These are phyloP conservation scores for Rostrohypoxylon terebratum DNA, from an alignment of 495 filamentous ascomycete genomes.

Conservation along the genomic window DNA sequence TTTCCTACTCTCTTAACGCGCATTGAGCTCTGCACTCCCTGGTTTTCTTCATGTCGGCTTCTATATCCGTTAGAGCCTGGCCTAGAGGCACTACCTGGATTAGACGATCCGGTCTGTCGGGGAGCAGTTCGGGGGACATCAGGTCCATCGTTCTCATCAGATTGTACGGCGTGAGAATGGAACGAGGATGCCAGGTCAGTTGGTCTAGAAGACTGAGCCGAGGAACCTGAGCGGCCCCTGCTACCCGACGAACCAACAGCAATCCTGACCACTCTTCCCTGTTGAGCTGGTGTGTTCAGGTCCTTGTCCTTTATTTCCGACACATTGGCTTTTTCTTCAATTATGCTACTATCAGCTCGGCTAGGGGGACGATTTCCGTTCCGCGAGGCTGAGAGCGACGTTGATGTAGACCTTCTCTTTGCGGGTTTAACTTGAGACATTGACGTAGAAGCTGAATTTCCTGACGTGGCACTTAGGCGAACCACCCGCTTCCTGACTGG, in stretches of 20 bases:
- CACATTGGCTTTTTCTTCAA: constrained; percentile 47
- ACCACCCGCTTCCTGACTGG: constrained; percentile 66
- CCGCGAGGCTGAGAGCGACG: constrained; percentile 43
- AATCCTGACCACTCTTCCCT: constrained; percentile 73
- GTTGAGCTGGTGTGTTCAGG: constrained; percentile 75
- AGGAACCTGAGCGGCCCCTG: constrained; percentile 56
- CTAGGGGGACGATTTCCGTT: constrained; percentile 53
- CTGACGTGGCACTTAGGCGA: constrained; percentile 64
- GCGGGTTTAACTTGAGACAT: constrained; percentile 47
- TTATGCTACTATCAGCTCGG: constrained; percentile 48
- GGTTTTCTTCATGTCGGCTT: constrained; percentile 66
- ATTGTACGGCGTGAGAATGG: constrained; percentile 37
- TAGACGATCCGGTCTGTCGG: constrained; percentile 48
- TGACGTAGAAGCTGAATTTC: constrained; percentile 36
- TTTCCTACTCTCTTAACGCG: constrained; percentile 79
- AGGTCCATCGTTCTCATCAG: constrained; percentile 52
- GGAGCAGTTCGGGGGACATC: constrained; percentile 59
- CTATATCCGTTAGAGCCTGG: constrained; percentile 60
- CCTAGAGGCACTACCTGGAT: constrained; percentile 62
- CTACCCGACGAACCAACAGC: constrained; percentile 58
- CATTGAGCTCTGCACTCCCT: constrained; percentile 73
- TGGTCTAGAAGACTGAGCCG: constrained; percentile 53
- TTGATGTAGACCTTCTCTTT: constrained; percentile 52
- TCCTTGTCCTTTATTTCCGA: constrained; percentile 56
- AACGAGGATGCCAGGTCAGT: constrained; percentile 47